Evolutionary conservation across 208 protist genomes (phyloP).

Genomic region (Wallacemonas collosoma): DNA sequence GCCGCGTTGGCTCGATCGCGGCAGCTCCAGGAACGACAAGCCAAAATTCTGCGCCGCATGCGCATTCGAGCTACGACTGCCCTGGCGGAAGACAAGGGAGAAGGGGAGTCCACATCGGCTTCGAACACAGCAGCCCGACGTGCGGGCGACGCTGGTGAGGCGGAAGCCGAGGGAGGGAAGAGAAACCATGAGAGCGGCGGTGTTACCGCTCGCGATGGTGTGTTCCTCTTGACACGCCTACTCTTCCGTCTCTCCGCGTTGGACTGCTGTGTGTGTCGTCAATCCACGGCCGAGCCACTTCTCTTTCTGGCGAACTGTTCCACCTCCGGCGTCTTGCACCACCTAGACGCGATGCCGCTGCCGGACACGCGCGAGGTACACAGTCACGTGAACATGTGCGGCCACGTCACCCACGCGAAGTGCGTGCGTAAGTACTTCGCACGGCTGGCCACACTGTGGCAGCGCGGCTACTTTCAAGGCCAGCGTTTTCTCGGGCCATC

Average conservation of each 20-base stretch:
- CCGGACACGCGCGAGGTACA: conserved; percentile 24
- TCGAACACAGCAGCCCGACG: too few relatives aligned
- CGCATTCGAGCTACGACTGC: conserved; percentile 40
- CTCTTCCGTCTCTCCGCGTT: conserved; percentile 29
- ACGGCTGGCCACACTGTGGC: conserved; percentile 43
- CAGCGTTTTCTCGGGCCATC: conserved; percentile 40
- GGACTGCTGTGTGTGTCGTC: conserved; percentile 58
- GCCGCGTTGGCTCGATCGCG: conserved; percentile 37
- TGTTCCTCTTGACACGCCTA: conserved; percentile 27
- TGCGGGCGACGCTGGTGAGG: too few relatives aligned
- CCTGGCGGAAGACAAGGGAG: background rate
- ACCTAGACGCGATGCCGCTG: conserved; percentile 11
- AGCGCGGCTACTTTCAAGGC: conserved; percentile 35
- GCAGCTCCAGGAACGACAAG: conserved; percentile 68
- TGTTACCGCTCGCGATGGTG: background rate
- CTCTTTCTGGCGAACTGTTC: conserved; percentile 41
- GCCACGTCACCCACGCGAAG: conserved; percentile 40
- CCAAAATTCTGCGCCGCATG: conserved; percentile 61
- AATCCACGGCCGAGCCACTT: conserved; percentile 25
- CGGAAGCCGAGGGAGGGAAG: too few relatives aligned
- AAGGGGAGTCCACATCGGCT: too few relatives aligned
- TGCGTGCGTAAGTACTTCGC: conserved; percentile 48
- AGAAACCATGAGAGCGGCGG: background rate
- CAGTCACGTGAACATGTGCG: conserved; percentile 40
- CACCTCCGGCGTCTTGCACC: conserved; percentile 33